These are phyloP conservation scores for Lonicera japonica DNA, from an alignment of 129 eudicot species.

Conservation along the genomic window DNA sequence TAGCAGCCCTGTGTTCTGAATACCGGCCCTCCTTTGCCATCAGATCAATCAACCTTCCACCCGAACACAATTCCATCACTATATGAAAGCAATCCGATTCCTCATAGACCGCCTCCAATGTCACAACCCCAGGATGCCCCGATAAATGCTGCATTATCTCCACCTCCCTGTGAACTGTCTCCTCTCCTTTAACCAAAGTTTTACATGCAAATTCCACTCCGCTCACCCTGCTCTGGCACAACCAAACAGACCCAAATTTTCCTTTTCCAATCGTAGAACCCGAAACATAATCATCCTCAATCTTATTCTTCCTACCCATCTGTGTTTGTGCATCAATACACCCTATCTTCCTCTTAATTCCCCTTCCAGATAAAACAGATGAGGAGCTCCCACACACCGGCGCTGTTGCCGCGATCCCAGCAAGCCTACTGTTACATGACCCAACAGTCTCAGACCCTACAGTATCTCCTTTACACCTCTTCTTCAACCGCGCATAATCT, in stretches of 20 bases:
- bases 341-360: slow-evolving; percentile 45
- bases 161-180: slow-evolving; percentile 41
- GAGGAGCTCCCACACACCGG: slow-evolving; percentile 29
- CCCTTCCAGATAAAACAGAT: slow-evolving; percentile 16
- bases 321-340: slow-evolving; percentile 35
- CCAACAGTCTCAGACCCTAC: slow-evolving; percentile 14
- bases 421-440: slow-evolving; percentile 26
- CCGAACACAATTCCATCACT: slow-evolving; percentile 44
- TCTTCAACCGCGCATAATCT: slow-evolving; percentile 31
- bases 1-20: slow-evolving; percentile 34
- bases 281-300: slow-evolving; percentile 31
- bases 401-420: slow-evolving; percentile 32
- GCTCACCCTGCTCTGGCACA: slow-evolving; percentile 27
- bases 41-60: slow-evolving; percentile 40
- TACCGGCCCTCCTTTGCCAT: slow-evolving; percentile 28
- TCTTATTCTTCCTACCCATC: slow-evolving; percentile 37
- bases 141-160: slow-evolving; percentile 50
- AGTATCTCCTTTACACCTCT: slow-evolving; percentile 30
- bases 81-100: slow-evolving; percentile 30
- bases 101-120: slow-evolving; percentile 35
- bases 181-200: slow-evolving; percentile 36
- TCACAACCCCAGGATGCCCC: slow-evolving; percentile 40
- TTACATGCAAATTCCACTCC: slow-evolving; percentile 43
- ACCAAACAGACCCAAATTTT: slow-evolving; percentile 37
- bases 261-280: slow-evolving; percentile 34